Base-by-base conservation (phyloP, 139 green algal species). In the Spirogloea muscicola region DNA sequence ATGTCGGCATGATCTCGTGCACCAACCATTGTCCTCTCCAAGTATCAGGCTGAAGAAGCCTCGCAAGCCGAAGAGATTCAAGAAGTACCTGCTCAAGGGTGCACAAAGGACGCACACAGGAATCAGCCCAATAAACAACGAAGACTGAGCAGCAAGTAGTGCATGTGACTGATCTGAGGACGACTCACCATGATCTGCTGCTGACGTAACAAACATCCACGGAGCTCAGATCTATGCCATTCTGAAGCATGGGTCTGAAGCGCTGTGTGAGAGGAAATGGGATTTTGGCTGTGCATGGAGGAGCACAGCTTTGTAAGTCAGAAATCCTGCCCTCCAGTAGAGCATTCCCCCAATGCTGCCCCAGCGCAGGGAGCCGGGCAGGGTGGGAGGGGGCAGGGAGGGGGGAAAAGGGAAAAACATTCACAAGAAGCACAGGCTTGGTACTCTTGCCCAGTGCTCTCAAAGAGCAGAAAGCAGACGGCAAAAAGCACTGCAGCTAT, bases 121-220 rank as follows among this genome's bases (percentile, higher is more conserved):
- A 46, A 34, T 21, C 33, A 42, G 37, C 29, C 69, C 21, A 18
- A 37, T 2, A 51, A 29, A 38, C 63, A 40, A 3, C n/a, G 36
- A 7, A 29, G 16, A 34, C 18, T 21, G 13, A 3, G 44, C 9
- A 65, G n/a, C 9, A 67, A 70, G 66, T 68, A 68, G 16, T 10
- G 66, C 64, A 65, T 16, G 31, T 16, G 57, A 65, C 13, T 42
- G 16, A 65, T n/a, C 10, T 70, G 29, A 34, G 37, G 69, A 18
- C 36, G 2, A 74, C 67, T 49, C 37, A 82, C 84, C 84, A 88
- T 29, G 83, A 88, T 39, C 79, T 63, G 43, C 58, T 81, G 65
- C 59, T 81, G 44, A 88, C 69, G 58, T 87, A 88, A 33, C 76
- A 82, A 18, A 88, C 82, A 60, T 88, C 82, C n/a, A 88, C 69